A percentile compares a stretch with the other conserved stretches of the same genome.
Evolutionary conservation across 768 basidiomycete genomes (phyloP).

Genomic region (Lentinula lateritia): DNA sequence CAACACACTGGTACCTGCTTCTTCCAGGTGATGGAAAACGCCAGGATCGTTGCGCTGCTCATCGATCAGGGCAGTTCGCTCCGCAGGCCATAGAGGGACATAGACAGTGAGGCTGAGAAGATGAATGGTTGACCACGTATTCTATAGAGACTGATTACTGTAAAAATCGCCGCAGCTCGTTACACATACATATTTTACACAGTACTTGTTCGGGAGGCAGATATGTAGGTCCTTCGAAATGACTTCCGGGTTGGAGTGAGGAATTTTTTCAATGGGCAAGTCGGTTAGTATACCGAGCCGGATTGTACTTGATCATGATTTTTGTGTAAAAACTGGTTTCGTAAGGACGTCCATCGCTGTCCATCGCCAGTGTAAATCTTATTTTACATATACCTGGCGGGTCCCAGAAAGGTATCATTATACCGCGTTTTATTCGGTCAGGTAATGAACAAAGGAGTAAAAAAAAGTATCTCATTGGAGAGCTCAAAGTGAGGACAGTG

Average conservation of each 20-base stretch:
- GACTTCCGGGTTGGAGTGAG: neutral
- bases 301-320: neutral
- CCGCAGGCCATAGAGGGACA: too few relatives aligned
- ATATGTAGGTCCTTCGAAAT: neutral
- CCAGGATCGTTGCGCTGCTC: neutral
- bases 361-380: conserved; percentile 1
- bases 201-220: neutral
- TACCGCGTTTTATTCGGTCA: neutral
- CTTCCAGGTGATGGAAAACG: neutral
- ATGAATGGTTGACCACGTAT: too few relatives aligned
- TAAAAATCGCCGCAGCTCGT: neutral
- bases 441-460: neutral
- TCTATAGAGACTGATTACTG: neutral
- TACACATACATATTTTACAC: neutral
- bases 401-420: conserved; percentile 3
- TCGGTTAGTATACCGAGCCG: neutral
- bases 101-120: too few relatives aligned
- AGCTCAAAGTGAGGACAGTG: neutral
- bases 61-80: neutral
- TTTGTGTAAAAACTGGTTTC: neutral
- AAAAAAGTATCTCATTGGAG: neutral
- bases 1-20: neutral
- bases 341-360: neutral
- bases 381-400: neutral
- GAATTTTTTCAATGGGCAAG: neutral